Percentiles rank a stretch among this genome's conserved stretches.
Conservation (phyloP, 495 filamentous ascomycete species). For the Hamigera avellanea region DNA sequence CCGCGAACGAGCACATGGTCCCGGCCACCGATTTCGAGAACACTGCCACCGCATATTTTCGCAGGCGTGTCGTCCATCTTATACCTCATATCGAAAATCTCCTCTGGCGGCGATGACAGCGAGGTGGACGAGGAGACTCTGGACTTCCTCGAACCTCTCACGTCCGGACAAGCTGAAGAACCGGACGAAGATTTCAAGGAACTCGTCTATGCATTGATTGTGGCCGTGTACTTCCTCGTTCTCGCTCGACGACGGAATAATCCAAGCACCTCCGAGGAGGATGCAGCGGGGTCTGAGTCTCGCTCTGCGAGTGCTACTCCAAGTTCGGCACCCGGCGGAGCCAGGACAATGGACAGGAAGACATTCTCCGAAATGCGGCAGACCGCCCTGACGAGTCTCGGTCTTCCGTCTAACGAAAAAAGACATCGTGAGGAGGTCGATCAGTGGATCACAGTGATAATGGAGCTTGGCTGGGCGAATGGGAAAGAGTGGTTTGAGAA, state of each 20-base stretch:
- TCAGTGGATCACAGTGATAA: slow-evolving; percentile 44
- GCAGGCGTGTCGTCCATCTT: slow-evolving; percentile 50
- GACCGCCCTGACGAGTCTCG: slow-evolving; percentile 29
- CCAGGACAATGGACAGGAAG: slow-evolving; percentile 34
- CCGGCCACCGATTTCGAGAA: slow-evolving; percentile 32
- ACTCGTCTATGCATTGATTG: slow-evolving; percentile 35
- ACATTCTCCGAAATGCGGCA: slow-evolving; percentile 38
- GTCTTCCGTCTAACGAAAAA: slow-evolving; percentile 21
- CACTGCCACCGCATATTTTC: slow-evolving; percentile 50
- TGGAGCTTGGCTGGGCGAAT: slow-evolving; percentile 48
- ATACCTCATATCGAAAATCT: slow-evolving; percentile 20
- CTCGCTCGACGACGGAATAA: slow-evolving; percentile 30
- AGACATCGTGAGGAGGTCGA: slow-evolving; percentile 44
- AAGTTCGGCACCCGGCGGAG: slow-evolving; percentile 14
- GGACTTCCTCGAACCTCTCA: slow-evolving; percentile 27
- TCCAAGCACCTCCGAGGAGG: slow-evolving; percentile 8
- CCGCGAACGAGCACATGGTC: slow-evolving; percentile 34
- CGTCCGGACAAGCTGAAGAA: slow-evolving; percentile 10
- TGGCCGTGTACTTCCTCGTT: slow-evolving; percentile 57
- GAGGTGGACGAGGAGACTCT: slow-evolving; percentile 26
- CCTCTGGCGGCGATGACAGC: slow-evolving; percentile 12
- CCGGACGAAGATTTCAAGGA: slow-evolving; percentile 32
- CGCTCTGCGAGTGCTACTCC: slow-evolving; percentile 10
- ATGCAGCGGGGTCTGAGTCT: background rate
- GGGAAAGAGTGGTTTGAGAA: slow-evolving; percentile 56